Percentiles rank a stretch among this genome's conserved stretches.
Evolutionary conservation across 1,284 basidiomycete genomes (phyloP).

Genomic region (Tylopilus sp.): DNA sequence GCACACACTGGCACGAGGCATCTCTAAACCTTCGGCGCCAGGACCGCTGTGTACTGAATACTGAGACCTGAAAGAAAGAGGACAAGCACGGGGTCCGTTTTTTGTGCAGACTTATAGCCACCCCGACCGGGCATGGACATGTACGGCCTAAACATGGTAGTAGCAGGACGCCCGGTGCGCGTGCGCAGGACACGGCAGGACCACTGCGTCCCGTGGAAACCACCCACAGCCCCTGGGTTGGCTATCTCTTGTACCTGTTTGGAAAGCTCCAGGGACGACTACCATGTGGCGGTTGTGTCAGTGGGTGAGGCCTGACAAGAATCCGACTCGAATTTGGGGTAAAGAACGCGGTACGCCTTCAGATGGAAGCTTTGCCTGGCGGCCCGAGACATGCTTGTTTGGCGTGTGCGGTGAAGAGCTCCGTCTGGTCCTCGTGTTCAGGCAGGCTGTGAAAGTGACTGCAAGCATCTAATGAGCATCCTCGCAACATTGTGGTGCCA

Average conservation of each 20-base stretch:
- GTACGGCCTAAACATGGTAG: conserved; percentile 23
- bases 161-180: conserved; percentile 15
- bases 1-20: conserved; percentile 16
- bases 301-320: neutral
- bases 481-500: too few species aligned
- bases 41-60: conserved; percentile 3
- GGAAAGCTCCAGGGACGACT: conserved; percentile 5
- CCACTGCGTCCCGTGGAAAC: conserved; percentile 6
- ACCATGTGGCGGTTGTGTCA: conserved; percentile 15
- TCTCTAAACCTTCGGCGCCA: conserved; percentile 15
- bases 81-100: conserved; percentile 3
- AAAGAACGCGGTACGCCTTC: conserved; percentile 19
- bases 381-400: conserved; percentile 13
- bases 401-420: conserved; percentile 9
- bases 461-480: too few species aligned
- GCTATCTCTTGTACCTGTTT: conserved; percentile 6
- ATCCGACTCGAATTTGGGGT: conserved; percentile 14
- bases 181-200: conserved; percentile 20
- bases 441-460: conserved; percentile 16
- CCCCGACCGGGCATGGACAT: conserved; percentile 18
- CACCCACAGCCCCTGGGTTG: conserved; percentile 6
- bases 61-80: conserved; percentile 8
- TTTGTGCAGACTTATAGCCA: conserved; percentile 24
- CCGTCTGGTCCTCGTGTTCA: conserved; percentile 7
- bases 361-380: conserved; percentile 7